Percentiles rank a stretch among this genome's conserved stretches.
phyloP scores from a whole-genome alignment of 2,329 filamentous ascomycete genomes.

The Alternaria longipes region DNA sequence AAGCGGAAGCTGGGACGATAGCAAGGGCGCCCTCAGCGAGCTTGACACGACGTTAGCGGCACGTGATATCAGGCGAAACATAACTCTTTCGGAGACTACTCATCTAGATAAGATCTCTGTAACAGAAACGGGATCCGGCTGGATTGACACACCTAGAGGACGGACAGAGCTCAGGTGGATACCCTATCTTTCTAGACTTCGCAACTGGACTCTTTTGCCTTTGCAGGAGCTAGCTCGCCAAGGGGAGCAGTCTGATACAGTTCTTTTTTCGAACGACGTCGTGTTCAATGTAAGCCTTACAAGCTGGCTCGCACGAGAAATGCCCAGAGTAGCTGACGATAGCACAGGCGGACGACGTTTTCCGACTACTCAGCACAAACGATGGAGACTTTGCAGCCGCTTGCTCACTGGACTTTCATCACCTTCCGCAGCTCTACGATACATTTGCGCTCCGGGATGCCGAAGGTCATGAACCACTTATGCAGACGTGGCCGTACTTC shows the following conservation, averaged over 20 bases:
- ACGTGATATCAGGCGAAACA: conserved; percentile 62
- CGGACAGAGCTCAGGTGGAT: conserved; percentile 70
- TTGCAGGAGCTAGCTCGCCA: conserved; percentile 59
- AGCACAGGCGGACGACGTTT: conserved; percentile 59
- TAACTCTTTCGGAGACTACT: conserved; percentile 67
- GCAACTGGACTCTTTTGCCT: conserved; percentile 69
- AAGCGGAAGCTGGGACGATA: conserved; percentile 73
- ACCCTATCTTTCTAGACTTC: conserved; percentile 69
- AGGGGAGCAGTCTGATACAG: neutral
- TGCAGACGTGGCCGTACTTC: conserved; percentile 68
- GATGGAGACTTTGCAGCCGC: conserved; percentile 61
- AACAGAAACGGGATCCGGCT: neutral
- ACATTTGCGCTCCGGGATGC: conserved; percentile 68
- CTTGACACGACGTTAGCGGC: conserved; percentile 63
- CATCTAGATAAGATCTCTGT: conserved; percentile 20
- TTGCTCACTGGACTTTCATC: conserved; percentile 61
- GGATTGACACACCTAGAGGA: conserved; percentile 53
- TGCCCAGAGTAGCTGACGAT: conserved; percentile 23
- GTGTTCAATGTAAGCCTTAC: neutral
- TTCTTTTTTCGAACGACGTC: neutral
- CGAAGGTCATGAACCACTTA: conserved; percentile 60
- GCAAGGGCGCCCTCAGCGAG: conserved; percentile 65
- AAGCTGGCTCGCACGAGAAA: neutral
- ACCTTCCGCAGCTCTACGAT: conserved; percentile 66
- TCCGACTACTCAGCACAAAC: conserved; percentile 57